Evolutionary conservation across 441 rosid genomes (phyloP).

Genomic region (Jatropha multifida): DNA sequence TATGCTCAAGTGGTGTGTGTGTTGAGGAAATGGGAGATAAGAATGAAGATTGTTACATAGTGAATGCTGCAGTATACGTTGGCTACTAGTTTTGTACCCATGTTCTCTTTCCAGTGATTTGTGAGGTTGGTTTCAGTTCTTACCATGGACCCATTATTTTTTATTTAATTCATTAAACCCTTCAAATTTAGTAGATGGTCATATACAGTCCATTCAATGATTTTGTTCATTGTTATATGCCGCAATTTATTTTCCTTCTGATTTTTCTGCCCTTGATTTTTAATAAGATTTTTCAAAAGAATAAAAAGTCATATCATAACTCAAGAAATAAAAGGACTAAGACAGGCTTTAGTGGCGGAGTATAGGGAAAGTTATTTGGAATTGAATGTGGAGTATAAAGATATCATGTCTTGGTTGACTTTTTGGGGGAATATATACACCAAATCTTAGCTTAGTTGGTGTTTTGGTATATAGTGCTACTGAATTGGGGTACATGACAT

Average conservation of each 20-base stretch:
- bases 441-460: not conserved
- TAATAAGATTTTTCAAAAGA: no score
- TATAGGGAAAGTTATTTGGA: not conserved
- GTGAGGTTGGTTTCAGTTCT: slow-evolving; percentile 28
- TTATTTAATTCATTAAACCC: not conserved
- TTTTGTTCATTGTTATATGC: not conserved
- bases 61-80: slow-evolving; percentile 83
- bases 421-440: not conserved
- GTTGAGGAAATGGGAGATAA: slow-evolving; percentile 97
- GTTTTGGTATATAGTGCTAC: not conserved
- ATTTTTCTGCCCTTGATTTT: slow-evolving; percentile 1
- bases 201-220: not conserved
- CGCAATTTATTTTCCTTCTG: not conserved
- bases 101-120: slow-evolving; percentile 2
- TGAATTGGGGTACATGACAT: not conserved
- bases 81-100: slow-evolving; percentile 54
- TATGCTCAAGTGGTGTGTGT: slow-evolving; percentile 86
- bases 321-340: not conserved
- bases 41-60: slow-evolving; percentile 86
- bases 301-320: not conserved
- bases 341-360: not conserved
- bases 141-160: not conserved
- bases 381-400: not conserved
- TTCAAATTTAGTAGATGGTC: not conserved
- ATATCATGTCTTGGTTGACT: not conserved